phyloP scores from a whole-genome alignment of 2,329 filamentous ascomycete species.

The Chaetomiaceae sp. region DNA sequence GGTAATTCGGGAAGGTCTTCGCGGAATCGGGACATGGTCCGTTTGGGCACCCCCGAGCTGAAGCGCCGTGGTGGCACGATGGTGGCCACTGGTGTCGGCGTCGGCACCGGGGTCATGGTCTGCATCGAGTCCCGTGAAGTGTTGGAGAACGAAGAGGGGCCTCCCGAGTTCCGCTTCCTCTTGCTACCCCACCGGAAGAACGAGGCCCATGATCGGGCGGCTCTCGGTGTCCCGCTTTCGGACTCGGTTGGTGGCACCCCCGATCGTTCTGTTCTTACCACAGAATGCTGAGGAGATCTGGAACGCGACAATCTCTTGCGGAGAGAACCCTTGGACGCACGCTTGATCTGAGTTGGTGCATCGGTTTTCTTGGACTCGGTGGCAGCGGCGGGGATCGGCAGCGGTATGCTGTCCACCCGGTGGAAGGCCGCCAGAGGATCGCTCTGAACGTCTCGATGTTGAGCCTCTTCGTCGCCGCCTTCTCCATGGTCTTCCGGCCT shows the following conservation, averaged over 20 bases:
- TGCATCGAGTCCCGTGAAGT: constrained; percentile 82
- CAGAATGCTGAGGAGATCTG: constrained; percentile 42
- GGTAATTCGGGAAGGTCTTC: constrained; percentile 87
- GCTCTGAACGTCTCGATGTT: constrained; percentile 21
- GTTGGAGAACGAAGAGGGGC: constrained; percentile 79
- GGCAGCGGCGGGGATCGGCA: constrained; percentile 23
- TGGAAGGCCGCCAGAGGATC: constrained; percentile 39
- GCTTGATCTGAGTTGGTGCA: constrained; percentile 28
- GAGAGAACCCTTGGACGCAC: constrained; percentile 32
- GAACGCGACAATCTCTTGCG: constrained; percentile 44
- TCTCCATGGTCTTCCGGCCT: constrained; percentile 28
- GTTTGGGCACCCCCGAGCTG: constrained; percentile 54
- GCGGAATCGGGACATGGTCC: constrained; percentile 83
- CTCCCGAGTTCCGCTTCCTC: constrained; percentile 48
- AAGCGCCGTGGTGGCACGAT: constrained; percentile 29
- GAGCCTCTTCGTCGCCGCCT: constrained; percentile 14
- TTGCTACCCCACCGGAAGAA: constrained; percentile 67
- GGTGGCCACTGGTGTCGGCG: constrained; percentile 31
- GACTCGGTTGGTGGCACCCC: constrained; percentile 49
- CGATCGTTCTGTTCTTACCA: constrained; percentile 41
- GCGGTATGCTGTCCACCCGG: constrained; percentile 43
- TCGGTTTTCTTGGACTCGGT: constrained; percentile 17
- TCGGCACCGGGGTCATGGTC: constrained; percentile 40
- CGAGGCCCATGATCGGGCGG: constrained; percentile 56
- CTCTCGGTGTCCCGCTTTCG: constrained; percentile 43